Evolutionary conservation across 306 rosid species (phyloP), one percentile per base, ranked within the genome.

Genomic region (Medicago lupulina): DNA sequence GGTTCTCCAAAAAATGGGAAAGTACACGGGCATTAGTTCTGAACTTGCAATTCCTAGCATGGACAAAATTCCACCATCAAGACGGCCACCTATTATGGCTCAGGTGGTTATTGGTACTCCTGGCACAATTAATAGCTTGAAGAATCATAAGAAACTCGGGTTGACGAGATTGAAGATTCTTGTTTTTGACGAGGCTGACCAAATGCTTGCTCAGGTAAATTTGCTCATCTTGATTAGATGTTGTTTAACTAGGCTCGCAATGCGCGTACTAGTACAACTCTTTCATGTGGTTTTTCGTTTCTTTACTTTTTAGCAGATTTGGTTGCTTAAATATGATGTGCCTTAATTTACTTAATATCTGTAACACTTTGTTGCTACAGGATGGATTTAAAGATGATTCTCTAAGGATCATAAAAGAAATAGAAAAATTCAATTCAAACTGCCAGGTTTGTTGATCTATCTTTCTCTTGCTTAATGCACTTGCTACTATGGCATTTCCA

Each of bases 141-240:
- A 91, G 84, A 50, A 83, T 6, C 9, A 7, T 5, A 86, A 83
- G 86, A 93, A 89, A 76, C 80, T 93, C 41, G 87, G 86, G 51
- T 77, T 65, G 12, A 61, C 71, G 23, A 44, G 59, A n/a, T 76
- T 94, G 71, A 88, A 78, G 87, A 87, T 94, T 75, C 97, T 94
- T 41, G 98, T 94, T 64, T 91, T 94, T 9, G 97, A 94, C 14
- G 98, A 94, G 83, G 98, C 98, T 44, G 98, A 94, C 86, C 97
- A 91, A 77, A 78, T 78, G 76, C 82, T 78, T 49, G 76, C 76
- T 7, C 71, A 78, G 82, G 82, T 78, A 59, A 43, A 9, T 51
- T 68, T 39, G 31, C 15, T 31, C 41, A 23, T 15, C 23, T 31
- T 23, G 41, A 21, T 21, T 21, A 21, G 23, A 21, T 21, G 10